Conservation (phyloP, 805 yeast genomes). For the Cyberlindnera euphorbiae region DNA sequence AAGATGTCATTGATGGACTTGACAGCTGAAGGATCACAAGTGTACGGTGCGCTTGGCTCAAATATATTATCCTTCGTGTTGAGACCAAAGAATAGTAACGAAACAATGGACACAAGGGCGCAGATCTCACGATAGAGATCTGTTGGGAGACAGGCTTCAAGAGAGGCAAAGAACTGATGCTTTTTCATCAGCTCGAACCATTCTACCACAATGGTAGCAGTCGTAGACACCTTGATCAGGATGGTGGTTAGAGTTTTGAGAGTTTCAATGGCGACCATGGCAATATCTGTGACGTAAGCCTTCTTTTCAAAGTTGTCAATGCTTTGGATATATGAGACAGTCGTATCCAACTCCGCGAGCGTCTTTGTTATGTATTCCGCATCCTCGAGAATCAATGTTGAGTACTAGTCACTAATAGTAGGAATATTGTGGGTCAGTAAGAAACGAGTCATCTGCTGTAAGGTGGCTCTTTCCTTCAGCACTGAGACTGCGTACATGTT, state of each 20-base stretch:
- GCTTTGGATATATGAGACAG: conserved; percentile 1
- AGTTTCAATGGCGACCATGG: conserved; percentile 31
- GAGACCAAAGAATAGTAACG: conserved; percentile 53
- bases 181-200: conserved; percentile 56
- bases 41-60: conserved; percentile 33
- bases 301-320: conserved; percentile 12
- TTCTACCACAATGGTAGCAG: conserved; percentile 30
- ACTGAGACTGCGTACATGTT: conserved; percentile 32
- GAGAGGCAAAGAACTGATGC: conserved; percentile 20
- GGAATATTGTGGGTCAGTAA: conserved; percentile 25
- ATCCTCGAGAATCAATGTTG: conserved; percentile 18
- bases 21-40: conserved; percentile 37
- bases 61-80: conserved; percentile 43
- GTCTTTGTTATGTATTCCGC: conserved; percentile 23
- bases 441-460: conserved; percentile 37
- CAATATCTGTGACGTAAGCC: conserved; percentile 27
- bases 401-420: conserved; percentile 20
- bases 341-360: conserved; percentile 12
- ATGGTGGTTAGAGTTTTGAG: conserved; percentile 37
- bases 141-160: conserved; percentile 13
- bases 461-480: conserved; percentile 46
- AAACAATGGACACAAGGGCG: conserved; percentile 43
- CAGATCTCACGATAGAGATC: conserved; percentile 32
- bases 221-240: conserved; percentile 34
- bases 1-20: conserved; percentile 37